These are phyloP conservation scores for Podaxis sp. DNA, from an alignment of 768 basidiomycete genomes.

Conservation along the genomic window DNA sequence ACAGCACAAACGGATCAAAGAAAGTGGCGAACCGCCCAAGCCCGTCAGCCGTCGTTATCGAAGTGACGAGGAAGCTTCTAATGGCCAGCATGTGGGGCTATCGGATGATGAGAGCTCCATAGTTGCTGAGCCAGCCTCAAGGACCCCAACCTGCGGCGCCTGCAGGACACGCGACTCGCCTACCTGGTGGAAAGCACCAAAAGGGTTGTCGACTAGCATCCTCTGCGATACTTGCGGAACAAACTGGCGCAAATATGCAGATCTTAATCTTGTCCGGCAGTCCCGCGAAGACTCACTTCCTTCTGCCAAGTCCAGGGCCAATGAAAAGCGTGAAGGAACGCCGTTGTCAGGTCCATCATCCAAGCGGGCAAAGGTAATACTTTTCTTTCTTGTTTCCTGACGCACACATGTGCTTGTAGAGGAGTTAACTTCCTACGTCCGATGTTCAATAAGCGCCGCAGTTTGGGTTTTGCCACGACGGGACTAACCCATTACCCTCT, in stretches of 20 bases:
- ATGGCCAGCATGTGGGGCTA: conserved; percentile 48
- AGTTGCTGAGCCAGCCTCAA: conserved; percentile 48
- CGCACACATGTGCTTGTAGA: background rate
- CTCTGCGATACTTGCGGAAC: conserved; percentile 86
- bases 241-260: conserved; percentile 93
- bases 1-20: conserved; percentile 54
- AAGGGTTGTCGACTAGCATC: conserved; percentile 71
- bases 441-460: background rate
- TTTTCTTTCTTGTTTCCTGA: background rate
- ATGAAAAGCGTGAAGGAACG: conserved; percentile 64
- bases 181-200: conserved; percentile 91
- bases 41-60: conserved; percentile 36
- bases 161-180: conserved; percentile 80
- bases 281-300: conserved; percentile 63
- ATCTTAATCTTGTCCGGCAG: conserved; percentile 68
- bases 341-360: conserved; percentile 42
- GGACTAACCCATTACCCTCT: conserved; percentile 4
- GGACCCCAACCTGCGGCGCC: conserved; percentile 70
- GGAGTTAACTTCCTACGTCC: background rate
- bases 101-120: conserved; percentile 80
- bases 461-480: background rate
- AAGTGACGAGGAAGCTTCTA: conserved; percentile 35
- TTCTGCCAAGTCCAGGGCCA: conserved; percentile 48
- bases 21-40: conserved; percentile 33
- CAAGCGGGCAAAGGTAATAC: conserved; percentile 44